A percentile compares a stretch with the other conserved stretches of the same genome.
phyloP scores from a whole-genome alignment of 805 yeast species.

The Candida montana region DNA sequence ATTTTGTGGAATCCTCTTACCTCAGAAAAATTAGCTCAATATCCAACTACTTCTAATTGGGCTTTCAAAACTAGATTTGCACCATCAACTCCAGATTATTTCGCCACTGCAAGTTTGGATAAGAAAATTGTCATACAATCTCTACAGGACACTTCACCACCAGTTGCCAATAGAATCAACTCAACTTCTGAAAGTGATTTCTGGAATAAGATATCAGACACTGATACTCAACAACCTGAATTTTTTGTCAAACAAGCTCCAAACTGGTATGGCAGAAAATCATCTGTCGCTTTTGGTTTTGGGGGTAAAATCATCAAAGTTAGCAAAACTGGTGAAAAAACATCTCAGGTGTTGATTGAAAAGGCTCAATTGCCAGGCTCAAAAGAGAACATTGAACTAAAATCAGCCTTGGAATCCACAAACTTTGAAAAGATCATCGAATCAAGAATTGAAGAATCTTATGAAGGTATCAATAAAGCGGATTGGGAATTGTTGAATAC shows the following conservation, averaged over 20 bases:
- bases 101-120: conserved; percentile 86
- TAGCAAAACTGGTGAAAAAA: conserved; percentile 32
- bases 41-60: conserved; percentile 93
- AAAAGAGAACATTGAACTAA: conserved; percentile 36
- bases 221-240: conserved; percentile 69
- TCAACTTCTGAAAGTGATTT: conserved; percentile 65
- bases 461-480: conserved; percentile 37
- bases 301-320: conserved; percentile 82
- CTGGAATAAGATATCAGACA: conserved; percentile 72
- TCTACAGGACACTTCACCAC: conserved; percentile 77
- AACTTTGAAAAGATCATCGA: conserved; percentile 53
- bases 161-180: conserved; percentile 39
- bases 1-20: conserved; percentile 84
- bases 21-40: conserved; percentile 72
- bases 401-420: conserved; percentile 50
- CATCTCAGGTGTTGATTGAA: conserved; percentile 38
- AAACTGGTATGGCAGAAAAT: conserved; percentile 73
- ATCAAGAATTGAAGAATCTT: conserved; percentile 39
- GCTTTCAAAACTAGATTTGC: conserved; percentile 85
- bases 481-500: conserved; percentile 66
- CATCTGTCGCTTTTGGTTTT: conserved; percentile 80
- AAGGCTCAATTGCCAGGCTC: conserved; percentile 35
- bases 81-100: conserved; percentile 80
- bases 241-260: conserved; percentile 80
- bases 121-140: conserved; percentile 79